These are phyloP conservation scores for Lachnellula occidentalis DNA, from an alignment of 2,329 filamentous ascomycete genomes.

Conservation along the genomic window DNA sequence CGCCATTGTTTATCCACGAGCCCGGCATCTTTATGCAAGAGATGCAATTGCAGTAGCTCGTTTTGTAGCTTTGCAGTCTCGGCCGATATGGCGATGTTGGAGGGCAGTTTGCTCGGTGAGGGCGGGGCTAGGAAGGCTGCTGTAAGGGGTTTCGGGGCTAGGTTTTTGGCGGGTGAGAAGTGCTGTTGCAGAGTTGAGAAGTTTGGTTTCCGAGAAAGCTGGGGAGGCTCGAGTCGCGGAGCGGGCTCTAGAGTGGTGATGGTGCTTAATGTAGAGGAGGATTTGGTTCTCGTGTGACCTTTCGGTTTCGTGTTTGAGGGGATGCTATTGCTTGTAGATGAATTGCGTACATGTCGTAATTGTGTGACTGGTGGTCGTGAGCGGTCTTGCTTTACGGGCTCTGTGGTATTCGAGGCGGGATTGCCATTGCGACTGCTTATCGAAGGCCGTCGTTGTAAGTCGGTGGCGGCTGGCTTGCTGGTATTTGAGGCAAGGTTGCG, in stretches of 20 bases:
- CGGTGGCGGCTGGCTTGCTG: constrained; percentile 15
- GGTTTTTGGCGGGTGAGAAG: constrained; percentile 58
- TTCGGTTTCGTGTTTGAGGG: constrained; percentile 8
- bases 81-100: constrained; percentile 53
- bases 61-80: constrained; percentile 56
- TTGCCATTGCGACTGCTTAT: constrained; percentile 8
- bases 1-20: constrained; percentile 46
- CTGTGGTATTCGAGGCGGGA: constrained; percentile 5
- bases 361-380: constrained; percentile 23
- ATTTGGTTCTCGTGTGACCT: constrained; percentile 25
- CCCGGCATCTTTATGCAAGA: constrained; percentile 53
- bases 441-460: constrained; percentile 22
- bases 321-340: constrained; percentile 18
- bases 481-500: constrained; percentile 14
- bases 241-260: constrained; percentile 13
- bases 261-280: constrained; percentile 20
- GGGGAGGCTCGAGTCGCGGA: constrained; percentile 9
- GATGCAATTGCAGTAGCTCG: constrained; percentile 59
- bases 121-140: constrained; percentile 53
- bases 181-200: constrained; percentile 63
- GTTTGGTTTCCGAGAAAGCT: constrained; percentile 22
- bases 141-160: constrained; percentile 57
- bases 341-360: constrained; percentile 25
- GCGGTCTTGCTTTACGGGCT: constrained; percentile 26
- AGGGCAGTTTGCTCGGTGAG: constrained; percentile 55